A percentile compares a stretch with the other conserved stretches of the same genome.
These are phyloP conservation scores for Thecaphora frezii DNA, from an alignment of 1,284 basidiomycete species.

Conservation along the genomic window DNA sequence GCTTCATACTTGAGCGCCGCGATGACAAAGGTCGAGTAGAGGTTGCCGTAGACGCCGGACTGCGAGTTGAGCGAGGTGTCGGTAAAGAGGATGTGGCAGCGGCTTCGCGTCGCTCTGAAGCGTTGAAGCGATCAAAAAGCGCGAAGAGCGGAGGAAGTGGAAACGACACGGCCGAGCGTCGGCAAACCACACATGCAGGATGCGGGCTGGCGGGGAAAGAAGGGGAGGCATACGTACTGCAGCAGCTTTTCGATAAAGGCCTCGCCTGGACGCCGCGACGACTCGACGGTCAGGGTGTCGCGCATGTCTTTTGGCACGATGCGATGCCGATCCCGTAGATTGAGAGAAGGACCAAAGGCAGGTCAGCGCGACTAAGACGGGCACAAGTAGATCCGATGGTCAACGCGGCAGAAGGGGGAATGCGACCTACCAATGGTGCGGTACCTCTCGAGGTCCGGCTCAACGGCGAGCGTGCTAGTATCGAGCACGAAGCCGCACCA, in stretches of 20 bases:
- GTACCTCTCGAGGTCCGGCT: slow-evolving; percentile 43
- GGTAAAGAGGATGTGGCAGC: slow-evolving; percentile 70
- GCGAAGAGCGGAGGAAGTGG: background rate
- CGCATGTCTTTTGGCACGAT: too few species aligned
- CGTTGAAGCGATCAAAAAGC: background rate
- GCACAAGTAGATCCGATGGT: background rate
- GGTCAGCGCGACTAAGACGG: too few species aligned
- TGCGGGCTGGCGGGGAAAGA: too few species aligned
- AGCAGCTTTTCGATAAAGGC: slow-evolving; percentile 52
- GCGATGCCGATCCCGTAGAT: too few species aligned
- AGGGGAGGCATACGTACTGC: slow-evolving; percentile 22
- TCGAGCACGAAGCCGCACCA: slow-evolving; percentile 54
- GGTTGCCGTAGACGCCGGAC: slow-evolving; percentile 72
- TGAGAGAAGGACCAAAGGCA: too few species aligned
- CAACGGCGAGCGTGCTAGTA: slow-evolving; percentile 37
- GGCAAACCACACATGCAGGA: slow-evolving; percentile 1
- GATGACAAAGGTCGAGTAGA: slow-evolving; percentile 83
- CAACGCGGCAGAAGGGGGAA: slow-evolving; percentile 6
- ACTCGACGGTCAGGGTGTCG: slow-evolving; percentile 58
- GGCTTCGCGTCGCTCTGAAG: slow-evolving; percentile 10
- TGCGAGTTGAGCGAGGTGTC: slow-evolving; percentile 74
- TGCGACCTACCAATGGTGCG: background rate
- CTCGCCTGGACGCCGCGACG: slow-evolving; percentile 40
- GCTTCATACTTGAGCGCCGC: slow-evolving; percentile 84
- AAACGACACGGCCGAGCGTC: too few species aligned